Percentiles rank a stretch among this genome's conserved stretches.
phyloP scores from a whole-genome alignment of 257 asterid genomes.

The Mitragyna speciosa region DNA sequence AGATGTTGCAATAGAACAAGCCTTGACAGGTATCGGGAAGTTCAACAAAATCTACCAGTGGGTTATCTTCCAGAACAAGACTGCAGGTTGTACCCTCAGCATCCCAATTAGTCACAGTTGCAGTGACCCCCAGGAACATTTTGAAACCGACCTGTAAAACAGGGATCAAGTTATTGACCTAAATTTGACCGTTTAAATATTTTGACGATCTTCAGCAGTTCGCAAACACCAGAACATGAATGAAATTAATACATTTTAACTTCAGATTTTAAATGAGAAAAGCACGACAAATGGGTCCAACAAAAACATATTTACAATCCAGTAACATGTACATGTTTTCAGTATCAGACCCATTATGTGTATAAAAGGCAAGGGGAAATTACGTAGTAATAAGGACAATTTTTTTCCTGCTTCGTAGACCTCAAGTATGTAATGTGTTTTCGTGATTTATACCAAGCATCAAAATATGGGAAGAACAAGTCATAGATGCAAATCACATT shows the following conservation, averaged over 20 bases:
- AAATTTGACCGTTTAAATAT: neutral
- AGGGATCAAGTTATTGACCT: neutral
- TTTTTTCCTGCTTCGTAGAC: no score
- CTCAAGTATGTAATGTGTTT: neutral
- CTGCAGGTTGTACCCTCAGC: conserved; percentile 95
- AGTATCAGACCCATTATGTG: neutral
- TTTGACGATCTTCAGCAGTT: neutral
- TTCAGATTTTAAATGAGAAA: neutral
- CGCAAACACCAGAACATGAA: neutral
- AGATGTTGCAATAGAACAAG: conserved; percentile 82
- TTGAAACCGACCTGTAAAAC: conserved; percentile 75
- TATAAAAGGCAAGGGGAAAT: neutral
- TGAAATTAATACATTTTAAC: neutral
- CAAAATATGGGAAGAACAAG: neutral
- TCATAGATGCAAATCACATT: no score
- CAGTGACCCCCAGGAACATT: conserved; percentile 88
- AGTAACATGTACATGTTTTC: neutral
- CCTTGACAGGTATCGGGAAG: conserved; percentile 98
- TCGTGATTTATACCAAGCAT: neutral
- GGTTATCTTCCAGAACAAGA: conserved; percentile 89
- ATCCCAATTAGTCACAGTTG: conserved; percentile 82
- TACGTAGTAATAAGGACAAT: neutral
- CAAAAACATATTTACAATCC: neutral
- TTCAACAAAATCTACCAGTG: conserved; percentile 94
- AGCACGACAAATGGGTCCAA: neutral